Conservation (phyloP, 1,284 basidiomycete genomes). For the Ceratobasidium papillatum region DNA sequence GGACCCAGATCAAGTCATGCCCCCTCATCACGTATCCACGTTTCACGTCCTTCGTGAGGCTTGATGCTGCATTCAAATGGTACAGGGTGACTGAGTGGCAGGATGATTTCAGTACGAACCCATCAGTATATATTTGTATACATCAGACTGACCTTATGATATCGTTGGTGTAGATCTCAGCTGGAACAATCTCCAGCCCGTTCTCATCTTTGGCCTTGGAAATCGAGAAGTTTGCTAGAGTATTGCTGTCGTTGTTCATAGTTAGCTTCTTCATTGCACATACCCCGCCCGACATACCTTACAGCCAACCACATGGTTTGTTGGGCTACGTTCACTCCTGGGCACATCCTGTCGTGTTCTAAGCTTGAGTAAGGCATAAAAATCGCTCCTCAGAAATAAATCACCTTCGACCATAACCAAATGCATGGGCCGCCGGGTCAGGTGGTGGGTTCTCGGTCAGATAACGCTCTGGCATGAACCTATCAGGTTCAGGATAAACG, state of each 20-base stretch:
- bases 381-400: not conserved
- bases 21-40: not conserved
- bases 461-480: conserved; percentile 91
- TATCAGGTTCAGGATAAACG: conserved; percentile 88
- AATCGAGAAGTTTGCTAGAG: conserved; percentile 20
- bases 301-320: conserved; percentile 36
- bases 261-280: not conserved
- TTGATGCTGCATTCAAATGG: conserved; percentile 21
- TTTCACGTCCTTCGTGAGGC: conserved; percentile 3
- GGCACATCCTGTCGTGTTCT: conserved; percentile 12
- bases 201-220: conserved; percentile 28
- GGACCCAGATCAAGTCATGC: not conserved
- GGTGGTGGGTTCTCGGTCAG: conserved; percentile 74
- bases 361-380: not conserved
- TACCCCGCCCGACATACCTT: not conserved
- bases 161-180: conserved; percentile 27
- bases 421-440: conserved; percentile 17
- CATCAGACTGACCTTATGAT: conserved; percentile 28
- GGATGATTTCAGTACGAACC: not conserved
- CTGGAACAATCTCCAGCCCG: conserved; percentile 15
- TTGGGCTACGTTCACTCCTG: conserved; percentile 28
- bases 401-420: conserved; percentile 36
- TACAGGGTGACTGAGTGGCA: conserved; percentile 3
- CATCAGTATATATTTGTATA: not conserved
- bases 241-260: conserved; percentile 4